A percentile compares a stretch with the other conserved stretches of the same genome.
These are phyloP conservation scores for Ambrosiella xylebori DNA, from an alignment of 2,329 filamentous ascomycete genomes.

Conservation along the genomic window DNA sequence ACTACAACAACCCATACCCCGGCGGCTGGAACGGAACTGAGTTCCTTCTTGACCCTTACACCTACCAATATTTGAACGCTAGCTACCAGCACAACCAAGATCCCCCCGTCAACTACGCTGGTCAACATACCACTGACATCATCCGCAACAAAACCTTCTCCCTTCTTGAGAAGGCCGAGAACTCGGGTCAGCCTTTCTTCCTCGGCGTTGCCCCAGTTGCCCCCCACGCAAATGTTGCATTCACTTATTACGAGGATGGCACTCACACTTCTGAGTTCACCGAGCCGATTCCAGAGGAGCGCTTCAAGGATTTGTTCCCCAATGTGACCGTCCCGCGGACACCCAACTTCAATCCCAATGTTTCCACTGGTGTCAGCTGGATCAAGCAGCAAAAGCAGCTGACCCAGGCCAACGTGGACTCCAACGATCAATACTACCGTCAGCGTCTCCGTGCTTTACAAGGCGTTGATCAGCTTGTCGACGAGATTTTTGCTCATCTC, in stretches of 20 bases:
- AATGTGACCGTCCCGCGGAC: conserved; percentile 43
- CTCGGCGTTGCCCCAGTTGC: conserved; percentile 33
- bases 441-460: conserved; percentile 26
- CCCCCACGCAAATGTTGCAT: conserved; percentile 19
- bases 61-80: conserved; percentile 50
- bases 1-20: conserved; percentile 33
- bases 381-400: conserved; percentile 23
- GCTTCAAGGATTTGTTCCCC: conserved; percentile 43
- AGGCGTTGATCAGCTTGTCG: conserved; percentile 29
- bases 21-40: conserved; percentile 39
- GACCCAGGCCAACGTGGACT: conserved; percentile 19
- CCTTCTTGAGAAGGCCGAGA: conserved; percentile 34
- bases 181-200: conserved; percentile 34
- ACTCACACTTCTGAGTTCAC: conserved; percentile 17
- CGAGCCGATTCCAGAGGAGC: conserved; percentile 25
- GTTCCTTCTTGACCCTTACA: conserved; percentile 47
- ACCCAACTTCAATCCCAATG: conserved; percentile 44
- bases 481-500: conserved; percentile 21
- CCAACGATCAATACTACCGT: conserved; percentile 25
- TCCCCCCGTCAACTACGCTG: conserved; percentile 32
- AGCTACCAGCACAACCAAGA: conserved; percentile 44
- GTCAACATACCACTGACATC: conserved; percentile 36
- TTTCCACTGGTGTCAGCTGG: conserved; percentile 28
- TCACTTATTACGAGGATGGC: conserved; percentile 15
- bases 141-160: conserved; percentile 31